A percentile compares a stretch with the other conserved stretches of the same genome.
Evolutionary conservation across 2,329 filamentous ascomycete species (phyloP).

Genomic region (Plectosphaerella plurivora): DNA sequence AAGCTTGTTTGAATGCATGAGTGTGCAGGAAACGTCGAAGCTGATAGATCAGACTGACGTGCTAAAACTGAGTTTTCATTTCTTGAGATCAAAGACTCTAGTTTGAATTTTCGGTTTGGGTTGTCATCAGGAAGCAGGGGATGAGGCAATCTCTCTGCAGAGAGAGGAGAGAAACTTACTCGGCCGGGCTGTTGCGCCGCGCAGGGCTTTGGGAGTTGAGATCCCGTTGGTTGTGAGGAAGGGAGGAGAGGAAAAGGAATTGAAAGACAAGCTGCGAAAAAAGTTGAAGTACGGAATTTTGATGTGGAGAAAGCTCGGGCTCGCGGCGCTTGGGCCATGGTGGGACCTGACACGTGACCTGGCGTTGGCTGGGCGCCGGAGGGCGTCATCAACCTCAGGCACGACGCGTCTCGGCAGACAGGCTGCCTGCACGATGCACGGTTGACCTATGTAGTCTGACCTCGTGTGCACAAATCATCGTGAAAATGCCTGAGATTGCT

Average conservation of each 20-base stretch:
- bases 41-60: conserved; percentile 81
- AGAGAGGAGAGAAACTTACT: not conserved
- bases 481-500: conserved; percentile 58
- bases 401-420: no score
- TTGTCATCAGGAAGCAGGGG: conserved; percentile 67
- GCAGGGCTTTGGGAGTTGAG: not conserved
- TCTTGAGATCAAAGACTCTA: conserved; percentile 94
- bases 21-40: conserved; percentile 3
- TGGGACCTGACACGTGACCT: conserved; percentile 11
- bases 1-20: conserved; percentile 2
- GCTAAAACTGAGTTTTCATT: conserved; percentile 79
- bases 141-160: not conserved
- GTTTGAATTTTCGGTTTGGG: conserved; percentile 72
- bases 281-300: no score
- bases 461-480: not conserved
- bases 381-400: not conserved
- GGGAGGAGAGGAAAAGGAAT: not conserved
- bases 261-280: not conserved
- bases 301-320: no score
- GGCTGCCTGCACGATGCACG: no score
- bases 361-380: conserved; percentile 11
- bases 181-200: not conserved
- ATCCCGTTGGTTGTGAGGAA: not conserved
- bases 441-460: no score
- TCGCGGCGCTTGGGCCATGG: no score